These are phyloP conservation scores for Camellia japonica DNA, from an alignment of 148 eudicot species.

Conservation along the genomic window DNA sequence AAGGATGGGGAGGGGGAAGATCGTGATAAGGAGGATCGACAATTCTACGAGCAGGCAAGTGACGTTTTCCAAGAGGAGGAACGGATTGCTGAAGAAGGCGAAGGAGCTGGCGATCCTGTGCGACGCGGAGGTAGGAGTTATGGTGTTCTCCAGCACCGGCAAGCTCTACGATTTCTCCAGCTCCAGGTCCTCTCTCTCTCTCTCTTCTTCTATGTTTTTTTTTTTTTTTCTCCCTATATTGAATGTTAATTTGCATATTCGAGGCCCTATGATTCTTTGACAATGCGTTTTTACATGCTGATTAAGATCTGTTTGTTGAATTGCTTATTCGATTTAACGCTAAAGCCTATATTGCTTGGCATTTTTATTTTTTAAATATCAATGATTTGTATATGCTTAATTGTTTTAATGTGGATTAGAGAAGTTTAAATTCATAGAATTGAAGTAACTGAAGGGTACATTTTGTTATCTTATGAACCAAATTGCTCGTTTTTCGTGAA, in stretches of 20 bases:
- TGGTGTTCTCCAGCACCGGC: conserved; percentile 60
- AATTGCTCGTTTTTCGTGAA: neutral
- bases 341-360: neutral
- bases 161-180: conserved; percentile 51
- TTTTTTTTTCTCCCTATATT: neutral
- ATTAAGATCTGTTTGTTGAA: conserved; percentile 9
- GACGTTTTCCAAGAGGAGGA: conserved; percentile 59
- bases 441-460: neutral
- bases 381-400: too few relatives aligned
- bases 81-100: conserved; percentile 58
- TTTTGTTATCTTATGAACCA: neutral
- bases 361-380: too few relatives aligned
- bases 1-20: conserved; percentile 62
- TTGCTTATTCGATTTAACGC: neutral
- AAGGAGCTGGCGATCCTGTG: conserved; percentile 60
- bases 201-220: neutral
- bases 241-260: neutral
- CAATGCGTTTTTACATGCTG: neutral
- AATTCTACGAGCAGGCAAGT: conserved; percentile 63
- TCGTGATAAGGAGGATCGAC: conserved; percentile 62
- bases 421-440: neutral
- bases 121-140: conserved; percentile 66
- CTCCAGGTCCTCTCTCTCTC: conserved; percentile 35
- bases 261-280: neutral
- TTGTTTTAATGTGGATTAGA: neutral